A percentile compares a stretch with the other conserved stretches of the same genome.
These are phyloP conservation scores for Fraxinus paxiana DNA, from an alignment of 305 asterid genomes.

Conservation along the genomic window DNA sequence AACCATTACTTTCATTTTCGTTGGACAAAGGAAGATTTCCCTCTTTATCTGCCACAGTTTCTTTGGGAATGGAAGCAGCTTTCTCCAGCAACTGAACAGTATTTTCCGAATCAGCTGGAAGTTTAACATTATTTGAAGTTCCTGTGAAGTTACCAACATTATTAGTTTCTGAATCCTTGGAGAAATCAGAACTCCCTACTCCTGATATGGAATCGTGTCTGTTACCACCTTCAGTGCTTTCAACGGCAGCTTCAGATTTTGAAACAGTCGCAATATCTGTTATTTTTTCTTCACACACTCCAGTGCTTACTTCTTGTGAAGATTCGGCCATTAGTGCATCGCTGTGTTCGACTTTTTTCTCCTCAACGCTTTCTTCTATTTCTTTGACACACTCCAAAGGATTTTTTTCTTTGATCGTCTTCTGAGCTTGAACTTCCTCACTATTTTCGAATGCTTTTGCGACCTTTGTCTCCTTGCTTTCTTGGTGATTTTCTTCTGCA, in stretches of 20 bases:
- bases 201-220: constrained; percentile 23
- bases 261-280: constrained; percentile 22
- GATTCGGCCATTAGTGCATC: constrained; percentile 12
- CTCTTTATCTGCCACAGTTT: constrained; percentile 27
- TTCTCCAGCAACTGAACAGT: constrained; percentile 28
- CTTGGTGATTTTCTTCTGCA: constrained; percentile 32
- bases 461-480: constrained; percentile 28
- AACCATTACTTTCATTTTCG: constrained; percentile 27
- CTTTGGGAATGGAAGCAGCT: constrained; percentile 24
- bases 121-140: constrained; percentile 25
- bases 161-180: constrained; percentile 25
- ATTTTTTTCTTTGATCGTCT: constrained; percentile 30
- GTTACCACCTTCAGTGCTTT: constrained; percentile 27
- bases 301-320: constrained; percentile 25
- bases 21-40: constrained; percentile 23
- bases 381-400: constrained; percentile 26
- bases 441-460: constrained; percentile 21
- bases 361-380: constrained; percentile 21
- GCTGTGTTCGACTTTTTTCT: constrained; percentile 22
- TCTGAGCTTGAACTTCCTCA: constrained; percentile 33
- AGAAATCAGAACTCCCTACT: constrained; percentile 31
- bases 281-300: constrained; percentile 30
- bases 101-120: constrained; percentile 27
- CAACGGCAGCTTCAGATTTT: constrained; percentile 29
- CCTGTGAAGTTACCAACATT: constrained; percentile 26